phyloP scores from a whole-genome alignment of 148 eudicot genomes.

The Rhododendron molle region DNA sequence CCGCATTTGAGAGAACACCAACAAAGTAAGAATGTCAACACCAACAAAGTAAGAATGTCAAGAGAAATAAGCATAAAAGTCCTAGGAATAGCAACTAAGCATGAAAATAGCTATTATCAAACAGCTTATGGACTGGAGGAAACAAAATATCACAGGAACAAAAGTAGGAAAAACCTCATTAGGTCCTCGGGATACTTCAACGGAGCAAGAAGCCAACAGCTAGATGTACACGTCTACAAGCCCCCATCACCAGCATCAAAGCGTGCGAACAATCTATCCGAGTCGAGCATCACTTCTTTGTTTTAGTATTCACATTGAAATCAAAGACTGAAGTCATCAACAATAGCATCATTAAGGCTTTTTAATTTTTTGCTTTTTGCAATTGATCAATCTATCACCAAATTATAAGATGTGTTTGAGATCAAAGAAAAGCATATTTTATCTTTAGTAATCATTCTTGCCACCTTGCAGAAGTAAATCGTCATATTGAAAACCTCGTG shows the following conservation, averaged over 20 bases:
- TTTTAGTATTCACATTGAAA: background rate
- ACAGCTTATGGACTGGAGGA: background rate
- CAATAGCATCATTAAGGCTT: background rate
- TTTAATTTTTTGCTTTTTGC: background rate
- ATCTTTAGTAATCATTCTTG: background rate
- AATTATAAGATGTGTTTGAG: background rate
- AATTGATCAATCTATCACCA: background rate
- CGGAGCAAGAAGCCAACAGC: background rate
- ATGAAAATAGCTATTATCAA: background rate
- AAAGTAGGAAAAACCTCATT: background rate
- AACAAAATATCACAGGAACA: background rate
- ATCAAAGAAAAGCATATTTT: background rate
- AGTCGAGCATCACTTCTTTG: background rate
- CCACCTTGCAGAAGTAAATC: background rate
- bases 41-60: background rate
- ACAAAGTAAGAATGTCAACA: background rate
- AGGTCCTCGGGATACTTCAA: background rate
- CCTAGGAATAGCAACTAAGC: background rate
- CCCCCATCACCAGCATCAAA: background rate
- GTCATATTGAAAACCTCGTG: background rate
- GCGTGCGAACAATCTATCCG: background rate
- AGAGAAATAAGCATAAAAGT: background rate
- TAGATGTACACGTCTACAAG: background rate
- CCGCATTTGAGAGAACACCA: background rate
- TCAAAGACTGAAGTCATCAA: background rate